phyloP scores from a whole-genome alignment of 176 grass and related monocot species.

The Aegilops bicornis region DNA sequence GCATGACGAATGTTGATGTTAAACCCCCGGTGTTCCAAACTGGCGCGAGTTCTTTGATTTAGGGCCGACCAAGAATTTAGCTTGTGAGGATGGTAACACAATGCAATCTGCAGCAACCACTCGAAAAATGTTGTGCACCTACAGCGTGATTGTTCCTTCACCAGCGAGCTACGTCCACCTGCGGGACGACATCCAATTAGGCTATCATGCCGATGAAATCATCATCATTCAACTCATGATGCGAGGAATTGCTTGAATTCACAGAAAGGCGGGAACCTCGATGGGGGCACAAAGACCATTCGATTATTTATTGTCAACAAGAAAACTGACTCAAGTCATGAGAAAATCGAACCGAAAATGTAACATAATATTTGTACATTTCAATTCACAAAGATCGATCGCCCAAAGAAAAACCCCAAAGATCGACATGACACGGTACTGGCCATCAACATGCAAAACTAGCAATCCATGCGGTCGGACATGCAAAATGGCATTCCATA shows the following conservation, averaged over 20 bases:
- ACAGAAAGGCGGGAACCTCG: no score
- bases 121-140: not conserved
- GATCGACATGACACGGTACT: not conserved
- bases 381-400: not conserved
- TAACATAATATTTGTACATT: not conserved
- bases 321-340: no score
- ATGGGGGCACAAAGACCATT: not conserved
- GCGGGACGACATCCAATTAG: not conserved
- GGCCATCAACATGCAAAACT: not conserved
- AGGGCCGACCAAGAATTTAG: no score
- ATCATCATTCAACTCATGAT: not conserved
- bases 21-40: not conserved
- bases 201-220: not conserved
- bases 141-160: not conserved
- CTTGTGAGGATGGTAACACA: no score
- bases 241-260: not conserved
- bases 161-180: not conserved
- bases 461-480: not conserved
- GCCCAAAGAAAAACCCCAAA: no score
- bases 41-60: not conserved
- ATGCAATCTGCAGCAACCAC: no score
- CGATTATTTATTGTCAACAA: not conserved
- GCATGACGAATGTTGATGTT: not conserved
- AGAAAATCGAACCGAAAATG: no score
- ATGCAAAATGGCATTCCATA: not conserved